Evolutionary conservation across 345 rosid species (phyloP).

Genomic region (Aquilaria sinensis): DNA sequence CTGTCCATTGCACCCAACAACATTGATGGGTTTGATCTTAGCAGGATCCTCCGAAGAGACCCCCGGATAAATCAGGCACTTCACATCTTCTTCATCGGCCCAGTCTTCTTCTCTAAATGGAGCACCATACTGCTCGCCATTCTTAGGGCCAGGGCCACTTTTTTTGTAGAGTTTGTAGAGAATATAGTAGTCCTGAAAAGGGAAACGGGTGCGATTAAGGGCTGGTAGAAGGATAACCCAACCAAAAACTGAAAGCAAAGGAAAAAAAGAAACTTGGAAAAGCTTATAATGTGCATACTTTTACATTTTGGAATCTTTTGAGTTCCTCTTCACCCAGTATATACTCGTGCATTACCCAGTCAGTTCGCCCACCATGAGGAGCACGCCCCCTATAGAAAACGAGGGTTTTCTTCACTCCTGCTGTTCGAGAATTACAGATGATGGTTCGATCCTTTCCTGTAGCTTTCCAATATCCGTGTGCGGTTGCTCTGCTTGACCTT

Average conservation of each 20-base stretch:
- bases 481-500: conserved; percentile 80
- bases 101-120: conserved; percentile 88
- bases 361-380: conserved; percentile 71
- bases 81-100: conserved; percentile 43
- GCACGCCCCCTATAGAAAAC: conserved; percentile 84
- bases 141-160: conserved; percentile 95
- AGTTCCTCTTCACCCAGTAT: conserved; percentile 74
- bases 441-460: conserved; percentile 77
- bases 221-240: too few species aligned
- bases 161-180: conserved; percentile 81
- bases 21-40: conserved; percentile 22
- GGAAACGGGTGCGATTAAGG: background rate
- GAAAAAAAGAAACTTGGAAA: background rate
- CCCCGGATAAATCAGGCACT: too few species aligned
- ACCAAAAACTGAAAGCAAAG: background rate
- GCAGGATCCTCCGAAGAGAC: conserved; percentile 13
- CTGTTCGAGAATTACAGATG: conserved; percentile 42
- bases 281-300: conserved; percentile 32
- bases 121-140: conserved; percentile 96
- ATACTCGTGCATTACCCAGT: conserved; percentile 98
- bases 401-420: conserved; percentile 82
- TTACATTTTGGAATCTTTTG: conserved; percentile 48
- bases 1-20: conserved; percentile 13
- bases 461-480: conserved; percentile 80
- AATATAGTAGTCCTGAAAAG: conserved; percentile 51